Percentiles rank a stretch among this genome's conserved stretches.
Evolutionary conservation across 352 stramenopile genomes (phyloP).

Genomic region (Aphanomyces stellatus): DNA sequence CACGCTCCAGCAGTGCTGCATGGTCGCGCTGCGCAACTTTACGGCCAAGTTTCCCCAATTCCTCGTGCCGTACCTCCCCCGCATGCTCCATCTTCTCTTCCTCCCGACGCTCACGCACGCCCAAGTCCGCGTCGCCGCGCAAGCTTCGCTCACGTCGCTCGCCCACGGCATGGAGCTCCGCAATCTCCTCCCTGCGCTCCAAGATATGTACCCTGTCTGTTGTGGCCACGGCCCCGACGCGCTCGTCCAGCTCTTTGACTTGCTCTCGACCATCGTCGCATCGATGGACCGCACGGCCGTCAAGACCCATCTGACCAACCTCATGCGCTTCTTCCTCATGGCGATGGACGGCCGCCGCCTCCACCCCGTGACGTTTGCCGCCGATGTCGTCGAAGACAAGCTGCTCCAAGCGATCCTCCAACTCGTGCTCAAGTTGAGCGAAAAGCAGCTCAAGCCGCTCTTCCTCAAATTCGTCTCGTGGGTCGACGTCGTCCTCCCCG

Average conservation of each 20-base stretch:
- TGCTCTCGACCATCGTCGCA: constrained; percentile 57
- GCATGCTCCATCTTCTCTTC: constrained; percentile 52
- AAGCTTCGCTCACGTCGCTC: constrained; percentile 56
- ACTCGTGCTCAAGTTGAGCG: constrained; percentile 80
- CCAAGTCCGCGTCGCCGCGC: constrained; percentile 28
- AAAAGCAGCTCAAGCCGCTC: constrained; percentile 85
- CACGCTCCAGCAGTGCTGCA: constrained; percentile 64
- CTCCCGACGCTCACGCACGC: constrained; percentile 24
- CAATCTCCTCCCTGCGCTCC: constrained; percentile 58
- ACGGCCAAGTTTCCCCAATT: constrained; percentile 80
- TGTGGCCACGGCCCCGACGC: constrained; percentile 19
- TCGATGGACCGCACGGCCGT: constrained; percentile 40
- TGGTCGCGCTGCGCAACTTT: constrained; percentile 70
- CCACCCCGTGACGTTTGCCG: constrained; percentile 37
- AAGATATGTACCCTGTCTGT: constrained; percentile 64
- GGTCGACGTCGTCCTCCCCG: constrained; percentile 33
- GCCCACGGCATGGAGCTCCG: constrained; percentile 64
- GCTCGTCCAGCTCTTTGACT: constrained; percentile 14
- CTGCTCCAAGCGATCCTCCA: constrained; percentile 64
- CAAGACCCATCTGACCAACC: constrained; percentile 54
- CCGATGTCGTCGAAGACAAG: constrained; percentile 67
- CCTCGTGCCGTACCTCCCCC: constrained; percentile 59
- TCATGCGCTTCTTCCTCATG: constrained; percentile 78
- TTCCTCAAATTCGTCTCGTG: constrained; percentile 82
- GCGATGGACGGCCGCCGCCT: constrained; percentile 65